phyloP scores from a whole-genome alignment of 495 filamentous ascomycete genomes.

The Neurospora sp. region DNA sequence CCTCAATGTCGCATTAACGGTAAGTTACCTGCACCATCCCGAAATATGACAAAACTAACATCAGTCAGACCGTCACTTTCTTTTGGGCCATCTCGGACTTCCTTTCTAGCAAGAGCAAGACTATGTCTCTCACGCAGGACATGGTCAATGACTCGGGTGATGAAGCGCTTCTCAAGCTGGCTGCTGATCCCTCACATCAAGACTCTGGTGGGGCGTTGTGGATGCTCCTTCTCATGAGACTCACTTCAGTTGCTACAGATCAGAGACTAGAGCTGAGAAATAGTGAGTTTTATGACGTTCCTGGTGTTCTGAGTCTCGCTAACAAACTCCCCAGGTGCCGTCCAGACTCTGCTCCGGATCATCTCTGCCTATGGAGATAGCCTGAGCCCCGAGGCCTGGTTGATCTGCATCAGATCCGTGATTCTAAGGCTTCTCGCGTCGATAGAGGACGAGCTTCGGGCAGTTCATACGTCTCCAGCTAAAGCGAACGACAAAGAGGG shows the following conservation, averaged over 20 bases:
- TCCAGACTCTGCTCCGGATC: constrained; percentile 84
- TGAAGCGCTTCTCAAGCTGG: constrained; percentile 37
- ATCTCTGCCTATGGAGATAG: constrained; percentile 84
- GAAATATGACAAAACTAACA: constrained; percentile 11
- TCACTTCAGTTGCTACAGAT: constrained; percentile 69
- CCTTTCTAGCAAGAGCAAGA: constrained; percentile 42
- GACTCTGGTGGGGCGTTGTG: constrained; percentile 60
- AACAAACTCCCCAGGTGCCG: constrained; percentile 40
- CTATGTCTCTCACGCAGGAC: constrained; percentile 36
- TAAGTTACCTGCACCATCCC: constrained; percentile 21
- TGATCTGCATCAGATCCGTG: constrained; percentile 67
- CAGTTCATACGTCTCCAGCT: constrained; percentile 13
- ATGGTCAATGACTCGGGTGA: constrained; percentile 43
- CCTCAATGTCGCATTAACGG: constrained; percentile 88
- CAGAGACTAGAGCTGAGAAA: constrained; percentile 78
- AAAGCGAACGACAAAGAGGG: constrained; percentile 34
- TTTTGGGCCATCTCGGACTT: constrained; percentile 94
- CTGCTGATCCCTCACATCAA: constrained; percentile 35
- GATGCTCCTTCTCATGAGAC: constrained; percentile 70
- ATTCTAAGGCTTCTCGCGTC: constrained; percentile 63
- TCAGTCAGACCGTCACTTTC: constrained; percentile 66
- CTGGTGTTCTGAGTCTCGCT: constrained; percentile 1
- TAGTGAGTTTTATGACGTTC: constrained; percentile 35
- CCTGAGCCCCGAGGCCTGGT: constrained; percentile 70
- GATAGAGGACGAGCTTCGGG: constrained; percentile 37